phyloP scores from a whole-genome alignment of 2,329 filamentous ascomycete species.

The Leptographium radiaticola region DNA sequence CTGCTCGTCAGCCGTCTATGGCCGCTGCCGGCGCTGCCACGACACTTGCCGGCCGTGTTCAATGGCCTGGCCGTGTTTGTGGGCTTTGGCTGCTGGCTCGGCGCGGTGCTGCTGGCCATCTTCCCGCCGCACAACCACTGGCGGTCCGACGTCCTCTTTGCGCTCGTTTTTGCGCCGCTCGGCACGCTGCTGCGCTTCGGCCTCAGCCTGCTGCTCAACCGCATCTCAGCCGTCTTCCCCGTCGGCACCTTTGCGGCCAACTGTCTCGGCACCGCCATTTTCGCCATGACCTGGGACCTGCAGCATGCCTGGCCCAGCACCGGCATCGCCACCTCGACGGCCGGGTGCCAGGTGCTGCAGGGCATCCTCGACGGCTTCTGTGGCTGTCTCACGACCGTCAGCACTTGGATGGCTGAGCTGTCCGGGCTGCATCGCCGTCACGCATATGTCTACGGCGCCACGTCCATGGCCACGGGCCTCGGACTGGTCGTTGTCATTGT shows the following conservation, averaged over 20 bases:
- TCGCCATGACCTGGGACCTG: conserved; percentile 68
- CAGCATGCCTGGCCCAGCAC: conserved; percentile 41
- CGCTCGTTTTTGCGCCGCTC: conserved; percentile 68
- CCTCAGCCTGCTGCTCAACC: conserved; percentile 55
- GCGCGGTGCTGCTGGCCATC: conserved; percentile 56
- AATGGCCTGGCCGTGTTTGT: conserved; percentile 53
- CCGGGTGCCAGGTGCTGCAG: conserved; percentile 45
- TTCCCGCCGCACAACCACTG: conserved; percentile 57
- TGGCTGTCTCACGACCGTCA: conserved; percentile 50
- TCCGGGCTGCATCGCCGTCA: conserved; percentile 1
- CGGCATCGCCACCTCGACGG: conserved; percentile 28
- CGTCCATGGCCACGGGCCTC: not conserved
- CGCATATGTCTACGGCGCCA: conserved; percentile 1
- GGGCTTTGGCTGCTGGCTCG: conserved; percentile 65
- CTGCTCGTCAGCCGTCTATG: conserved; percentile 34
- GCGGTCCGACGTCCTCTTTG: conserved; percentile 64
- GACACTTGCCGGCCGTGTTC: conserved; percentile 41
- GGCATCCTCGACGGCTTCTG: conserved; percentile 57
- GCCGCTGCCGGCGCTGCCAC: not conserved
- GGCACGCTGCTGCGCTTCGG: conserved; percentile 70
- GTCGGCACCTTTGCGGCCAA: conserved; percentile 80
- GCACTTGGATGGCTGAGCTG: conserved; percentile 1
- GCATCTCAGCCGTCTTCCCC: conserved; percentile 53
- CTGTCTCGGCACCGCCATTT: conserved; percentile 57
- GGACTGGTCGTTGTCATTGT: not conserved